Percentiles rank a stretch among this genome's conserved stretches.
phyloP scores from a whole-genome alignment of 139 green algal species.

The Chlorella sorokiniana region DNA sequence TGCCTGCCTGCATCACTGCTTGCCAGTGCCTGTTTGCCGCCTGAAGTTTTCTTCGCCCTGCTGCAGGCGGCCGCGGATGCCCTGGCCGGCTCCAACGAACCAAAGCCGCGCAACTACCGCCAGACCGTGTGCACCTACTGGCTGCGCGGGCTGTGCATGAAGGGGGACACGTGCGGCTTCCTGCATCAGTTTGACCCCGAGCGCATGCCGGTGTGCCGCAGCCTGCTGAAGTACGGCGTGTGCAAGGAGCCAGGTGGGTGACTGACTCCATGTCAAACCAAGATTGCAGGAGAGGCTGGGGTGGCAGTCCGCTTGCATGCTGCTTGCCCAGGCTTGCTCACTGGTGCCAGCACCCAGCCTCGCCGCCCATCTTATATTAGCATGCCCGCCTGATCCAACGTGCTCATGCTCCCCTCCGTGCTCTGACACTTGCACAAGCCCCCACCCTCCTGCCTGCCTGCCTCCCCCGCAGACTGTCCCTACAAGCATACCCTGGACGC shows the following conservation, averaged over 20 bases:
- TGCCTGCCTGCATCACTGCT: no score
- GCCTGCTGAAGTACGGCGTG: conserved; percentile 81
- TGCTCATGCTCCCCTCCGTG: no score
- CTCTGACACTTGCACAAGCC: neutral
- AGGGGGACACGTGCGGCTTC: conserved; percentile 95
- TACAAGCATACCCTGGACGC: conserved; percentile 96
- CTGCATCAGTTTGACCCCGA: conserved; percentile 91
- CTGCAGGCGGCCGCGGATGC: neutral
- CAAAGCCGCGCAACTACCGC: conserved; percentile 41
- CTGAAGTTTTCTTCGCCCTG: neutral
- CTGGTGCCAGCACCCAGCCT: no score
- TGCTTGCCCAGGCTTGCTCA: no score
- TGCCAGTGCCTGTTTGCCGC: no score
- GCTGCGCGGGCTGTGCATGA: conserved; percentile 96
- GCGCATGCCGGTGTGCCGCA: conserved; percentile 88
- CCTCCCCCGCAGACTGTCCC: conserved; percentile 73
- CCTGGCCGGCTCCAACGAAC: neutral
- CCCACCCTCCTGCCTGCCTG: neutral
- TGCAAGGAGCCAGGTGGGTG: conserved; percentile 77
- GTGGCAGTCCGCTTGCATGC: no score
- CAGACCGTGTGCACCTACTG: conserved; percentile 99
- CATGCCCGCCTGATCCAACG: no score
- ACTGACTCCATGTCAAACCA: no score
- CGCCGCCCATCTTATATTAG: no score
- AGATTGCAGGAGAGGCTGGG: no score